Base-by-base conservation (phyloP, 331 rosid genomes). In the Malus hybrid region DNA sequence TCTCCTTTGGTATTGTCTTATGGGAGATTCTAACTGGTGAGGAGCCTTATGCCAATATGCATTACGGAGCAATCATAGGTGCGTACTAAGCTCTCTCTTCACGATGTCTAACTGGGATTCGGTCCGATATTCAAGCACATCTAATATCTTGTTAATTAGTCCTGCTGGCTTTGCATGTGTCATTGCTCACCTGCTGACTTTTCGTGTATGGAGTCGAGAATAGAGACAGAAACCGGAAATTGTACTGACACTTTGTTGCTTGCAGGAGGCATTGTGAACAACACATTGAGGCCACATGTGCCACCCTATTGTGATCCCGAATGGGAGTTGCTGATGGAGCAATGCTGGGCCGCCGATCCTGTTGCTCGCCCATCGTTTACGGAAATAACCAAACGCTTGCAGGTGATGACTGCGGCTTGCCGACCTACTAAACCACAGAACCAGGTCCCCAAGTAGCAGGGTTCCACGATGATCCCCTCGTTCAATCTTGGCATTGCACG, bases 41-140 rank as follows among this genome's bases (percentile, higher is more conserved):
- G 68, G 89, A 86, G 80, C 89, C 89, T 55, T 86, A 86, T 66
- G 87, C 89, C 26, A 81, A 81, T 70, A 83, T 86, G 89, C 89
- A 86, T 72, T 86, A 83, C 36, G 89, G 87, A 75, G 87, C 89
- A 63, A 86, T 86, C 66, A 86, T 86, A 72, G 89, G 89, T 82
- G 26, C 9, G 70, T 39, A 6, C 70, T 36, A 29, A 26, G 19
- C n/a, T 26, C 32, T 58, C 39, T 60, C 32, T n/a, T 68, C 46
- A 29, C 16, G 55, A 16, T 57, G 22, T 71, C 52, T 55, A 19
- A 52, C 32, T 55, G 50, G 15, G 36, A 36, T 57, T 57, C 24
- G 15, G 36, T 32, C 76, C 67, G 6, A 72, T 72, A 39, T 57
- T 56, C 66, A 57, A 57, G 66, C 16, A 34, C 36, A 1, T 50